phyloP scores from a whole-genome alignment of 2,329 filamentous ascomycete genomes.

The Westerdykella sp. region DNA sequence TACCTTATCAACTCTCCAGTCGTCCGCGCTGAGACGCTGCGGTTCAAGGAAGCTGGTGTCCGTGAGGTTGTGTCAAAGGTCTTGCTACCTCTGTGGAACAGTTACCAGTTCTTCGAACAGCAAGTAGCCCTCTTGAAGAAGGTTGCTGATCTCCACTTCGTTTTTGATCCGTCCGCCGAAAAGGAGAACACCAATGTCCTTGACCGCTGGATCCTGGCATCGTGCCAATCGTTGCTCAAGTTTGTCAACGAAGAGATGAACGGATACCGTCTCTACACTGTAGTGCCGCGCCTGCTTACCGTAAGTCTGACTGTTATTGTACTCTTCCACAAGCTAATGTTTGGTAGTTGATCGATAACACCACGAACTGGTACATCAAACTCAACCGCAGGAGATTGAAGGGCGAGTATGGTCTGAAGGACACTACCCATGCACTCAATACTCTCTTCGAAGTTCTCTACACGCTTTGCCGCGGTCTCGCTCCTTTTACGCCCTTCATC shows the following conservation, averaged over 20 bases:
- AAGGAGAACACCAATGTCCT: slow-evolving; percentile 82
- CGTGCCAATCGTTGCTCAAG: slow-evolving; percentile 81
- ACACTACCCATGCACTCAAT: slow-evolving; percentile 86
- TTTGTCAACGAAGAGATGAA: slow-evolving; percentile 93
- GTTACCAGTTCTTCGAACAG: slow-evolving; percentile 91
- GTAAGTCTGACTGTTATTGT: slow-evolving; percentile 8
- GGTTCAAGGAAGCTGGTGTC: slow-evolving; percentile 87
- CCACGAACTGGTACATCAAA: slow-evolving; percentile 98
- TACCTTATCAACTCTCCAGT: slow-evolving; percentile 97
- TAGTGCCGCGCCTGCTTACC: slow-evolving; percentile 74
- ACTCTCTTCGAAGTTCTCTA: slow-evolving; percentile 90
- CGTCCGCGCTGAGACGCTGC: slow-evolving; percentile 80
- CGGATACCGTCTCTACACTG: slow-evolving; percentile 68
- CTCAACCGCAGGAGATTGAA: slow-evolving; percentile 90
- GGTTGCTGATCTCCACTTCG: slow-evolving; percentile 67
- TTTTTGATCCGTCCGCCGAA: slow-evolving; percentile 71
- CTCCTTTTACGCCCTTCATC: slow-evolving; percentile 92
- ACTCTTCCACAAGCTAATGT: slow-evolving; percentile 4
- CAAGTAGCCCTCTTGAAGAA: slow-evolving; percentile 85
- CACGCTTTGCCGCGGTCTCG: slow-evolving; percentile 79
- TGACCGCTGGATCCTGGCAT: slow-evolving; percentile 92
- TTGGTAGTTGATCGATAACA: slow-evolving; percentile 70
- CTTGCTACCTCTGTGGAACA: slow-evolving; percentile 88
- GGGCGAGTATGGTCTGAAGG: slow-evolving; percentile 77
- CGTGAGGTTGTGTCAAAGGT: slow-evolving; percentile 94